Evolutionary conservation across 306 rosid species (phyloP), one percentile per base, ranked within the genome.

Genomic region (Medicago truncatula): DNA sequence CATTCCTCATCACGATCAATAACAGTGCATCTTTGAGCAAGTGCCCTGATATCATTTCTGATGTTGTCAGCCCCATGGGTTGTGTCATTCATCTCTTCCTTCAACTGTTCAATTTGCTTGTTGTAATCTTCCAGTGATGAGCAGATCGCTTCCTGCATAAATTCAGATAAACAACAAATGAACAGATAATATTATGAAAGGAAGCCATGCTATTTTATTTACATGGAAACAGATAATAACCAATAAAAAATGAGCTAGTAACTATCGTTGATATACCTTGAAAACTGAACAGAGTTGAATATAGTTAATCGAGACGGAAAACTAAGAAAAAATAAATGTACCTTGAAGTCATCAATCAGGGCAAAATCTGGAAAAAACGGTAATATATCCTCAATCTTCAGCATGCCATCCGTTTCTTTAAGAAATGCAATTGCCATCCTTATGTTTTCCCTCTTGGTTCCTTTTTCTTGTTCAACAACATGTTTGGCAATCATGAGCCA

Each of bases 281-380:
- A 76, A 80, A 58, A 65, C 16, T 59, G 70, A 34, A 38, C 64
- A 58, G 38, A 58, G 64, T 58, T 58, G 38, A 21, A 58, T 58
- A 58, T 5, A 23, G 36, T 11, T 58, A 11, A 23, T 23, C 17
- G 50, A 41, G 73, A 82, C 40, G 17, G 41, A n/a, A 65, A 83
- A 76, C 74, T 10, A 69, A 74, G 78, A 9, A 74, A 72, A 59
- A 67, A 77, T 8, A 31, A 65, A 34, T 41, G 67, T 73, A 95
- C 98, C 91, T 92, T 95, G 86, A 95, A 95, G 92, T 95, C 97
- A 79, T 95, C 99, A 69, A 95, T 95, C 73, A 92, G 85, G 76
- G 96, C 96, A 77, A 95, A 92, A 89, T 95, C 99, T 9, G 97
- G 99, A 83, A 95, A 95, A 89, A 95, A 95, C 9, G 97, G 99